Evolutionary conservation across 352 stramenopile species (phyloP), one percentile per base, ranked within the genome.

Genomic region (Phytophthora fragariae): DNA sequence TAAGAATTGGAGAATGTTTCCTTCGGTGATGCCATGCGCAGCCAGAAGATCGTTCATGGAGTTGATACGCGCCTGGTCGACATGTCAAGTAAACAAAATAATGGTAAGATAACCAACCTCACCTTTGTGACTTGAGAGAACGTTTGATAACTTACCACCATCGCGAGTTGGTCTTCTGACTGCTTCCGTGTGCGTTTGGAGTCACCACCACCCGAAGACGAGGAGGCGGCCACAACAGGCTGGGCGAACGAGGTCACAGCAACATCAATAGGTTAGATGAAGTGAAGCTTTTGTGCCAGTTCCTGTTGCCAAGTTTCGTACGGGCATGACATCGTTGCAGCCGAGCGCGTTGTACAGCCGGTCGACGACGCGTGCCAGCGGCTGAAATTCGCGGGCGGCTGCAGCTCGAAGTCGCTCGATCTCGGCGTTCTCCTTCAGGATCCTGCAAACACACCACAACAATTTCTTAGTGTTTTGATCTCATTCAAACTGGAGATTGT

Each of bases 11-110:
- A 95, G 73, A 57, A 95, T 91, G 60, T 92, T 95, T 71, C 86
- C 84, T 63, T 95, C 88, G 0, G 88, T 95, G 71, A 95, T 89
- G 1, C 86, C 88, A 53, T 95, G 86, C 0, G 86, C 86, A 10
- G 86, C 86, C 21, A 95, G 69, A 5, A 95, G 73, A 66, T 95
- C 86, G 75, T 93, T 95, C 84, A 95, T 92, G 9, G 88, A 95
- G 64, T 93, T 95, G 72, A 93, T 93, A 2, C 86, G 83, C n/a
- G 84, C 84, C 84, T 92, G 57, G 27, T n/a, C 29, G 31, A 64
- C 19, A 21, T 21, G 11, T 44, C 39, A n/a, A 47, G 7, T 39
- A 10, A 39, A 39, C 0, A 12, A 10, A 41, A 41, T 19, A 49
- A 19, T 7, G 41, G 5, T 49, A 50, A n/a, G 17, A 3, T 8